These are phyloP conservation scores for Kwoniella heveanensis DNA, from an alignment of 768 basidiomycete genomes.

Conservation along the genomic window DNA sequence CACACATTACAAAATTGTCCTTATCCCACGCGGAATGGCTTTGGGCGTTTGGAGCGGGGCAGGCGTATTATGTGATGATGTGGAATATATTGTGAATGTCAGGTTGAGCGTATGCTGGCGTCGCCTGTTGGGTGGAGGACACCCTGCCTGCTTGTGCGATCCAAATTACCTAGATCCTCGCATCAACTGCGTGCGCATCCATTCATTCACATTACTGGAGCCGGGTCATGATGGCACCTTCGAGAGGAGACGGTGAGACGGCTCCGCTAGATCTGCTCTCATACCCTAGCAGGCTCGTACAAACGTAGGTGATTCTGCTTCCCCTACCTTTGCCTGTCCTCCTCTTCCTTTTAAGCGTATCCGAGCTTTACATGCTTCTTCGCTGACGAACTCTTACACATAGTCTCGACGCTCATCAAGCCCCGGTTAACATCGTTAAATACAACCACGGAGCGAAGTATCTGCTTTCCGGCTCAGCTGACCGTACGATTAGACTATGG, in stretches of 20 bases:
- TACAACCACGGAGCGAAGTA: slow-evolving; percentile 90
- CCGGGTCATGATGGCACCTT: slow-evolving; percentile 27
- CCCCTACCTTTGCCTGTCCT: no score
- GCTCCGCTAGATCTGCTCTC: background rate
- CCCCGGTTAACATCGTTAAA: slow-evolving; percentile 84
- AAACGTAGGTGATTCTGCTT: slow-evolving; percentile 27
- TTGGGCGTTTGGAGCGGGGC: no score
- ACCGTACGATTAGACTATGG: slow-evolving; percentile 85
- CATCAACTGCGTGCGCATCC: background rate
- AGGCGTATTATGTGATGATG: background rate
- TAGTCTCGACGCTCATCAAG: slow-evolving; percentile 58
- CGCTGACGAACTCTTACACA: slow-evolving; percentile 33
- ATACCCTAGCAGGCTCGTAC: slow-evolving; percentile 29
- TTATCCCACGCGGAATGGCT: no score
- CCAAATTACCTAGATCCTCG: no score
- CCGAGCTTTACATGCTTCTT: no score
- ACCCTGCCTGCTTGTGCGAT: no score
- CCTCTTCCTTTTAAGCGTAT: slow-evolving; percentile 30
- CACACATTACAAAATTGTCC: background rate
- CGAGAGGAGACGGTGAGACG: slow-evolving; percentile 13
- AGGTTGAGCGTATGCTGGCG: no score
- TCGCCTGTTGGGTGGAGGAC: no score
- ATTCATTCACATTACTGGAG: background rate
- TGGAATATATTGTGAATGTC: no score
- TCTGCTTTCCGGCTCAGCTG: slow-evolving; percentile 88